Conservation (phyloP, 2,329 filamentous ascomycete genomes). For the Ceratocystis cacaofunesta region DNA sequence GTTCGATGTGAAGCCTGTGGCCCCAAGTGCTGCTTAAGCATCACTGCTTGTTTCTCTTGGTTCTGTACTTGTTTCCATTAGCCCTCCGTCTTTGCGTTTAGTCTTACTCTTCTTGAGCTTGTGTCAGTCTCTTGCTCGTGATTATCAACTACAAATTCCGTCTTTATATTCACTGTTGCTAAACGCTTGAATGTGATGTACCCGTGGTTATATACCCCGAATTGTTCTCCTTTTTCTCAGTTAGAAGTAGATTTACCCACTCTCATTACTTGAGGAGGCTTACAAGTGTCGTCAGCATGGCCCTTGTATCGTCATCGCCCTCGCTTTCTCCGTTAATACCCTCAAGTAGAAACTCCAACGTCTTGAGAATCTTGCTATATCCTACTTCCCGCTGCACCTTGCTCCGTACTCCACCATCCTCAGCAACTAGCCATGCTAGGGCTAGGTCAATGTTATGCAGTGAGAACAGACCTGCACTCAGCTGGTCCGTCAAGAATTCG, state of each 20-base stretch:
- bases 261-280: conserved; percentile 29
- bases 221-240: background rate
- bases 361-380: conserved; percentile 46
- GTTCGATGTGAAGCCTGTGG: conserved; percentile 62
- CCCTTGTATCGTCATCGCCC: conserved; percentile 36
- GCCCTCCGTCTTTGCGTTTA: conserved; percentile 6
- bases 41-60: background rate
- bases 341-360: conserved; percentile 46
- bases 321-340: conserved; percentile 39
- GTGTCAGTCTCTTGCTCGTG: background rate
- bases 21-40: conserved; percentile 23
- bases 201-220: too few relatives aligned
- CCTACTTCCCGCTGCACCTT: conserved; percentile 50
- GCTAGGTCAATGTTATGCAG: conserved; percentile 74
- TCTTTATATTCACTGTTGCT: background rate
- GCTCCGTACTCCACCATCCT: conserved; percentile 60
- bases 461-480: conserved; percentile 74
- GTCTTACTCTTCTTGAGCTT: conserved; percentile 8
- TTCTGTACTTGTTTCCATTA: conserved; percentile 6
- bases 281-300: conserved; percentile 40
- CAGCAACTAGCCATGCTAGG: conserved; percentile 79
- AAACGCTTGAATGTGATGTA: background rate
- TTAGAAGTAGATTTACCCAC: too few relatives aligned
- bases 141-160: background rate
- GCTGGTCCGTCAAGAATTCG: conserved; percentile 57